Base-by-base conservation (phyloP, 768 basidiomycete genomes). In the Lactifluus rugatus region DNA sequence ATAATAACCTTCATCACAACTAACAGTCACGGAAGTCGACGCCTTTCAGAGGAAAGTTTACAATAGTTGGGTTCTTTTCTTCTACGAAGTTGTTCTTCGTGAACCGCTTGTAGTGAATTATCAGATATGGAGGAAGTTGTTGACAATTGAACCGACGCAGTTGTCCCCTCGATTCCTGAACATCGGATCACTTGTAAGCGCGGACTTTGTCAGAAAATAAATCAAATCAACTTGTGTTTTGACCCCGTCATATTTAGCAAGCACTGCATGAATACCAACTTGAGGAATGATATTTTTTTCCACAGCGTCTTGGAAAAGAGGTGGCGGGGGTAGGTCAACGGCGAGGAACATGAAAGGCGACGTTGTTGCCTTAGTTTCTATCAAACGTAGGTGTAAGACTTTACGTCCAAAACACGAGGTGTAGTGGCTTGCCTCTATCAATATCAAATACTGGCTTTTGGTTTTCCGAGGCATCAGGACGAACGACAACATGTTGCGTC, bases 261-360 rank as follows among this genome's bases (percentile, higher is more conserved):
- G 78, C 28, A 98, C 85, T 11, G 85, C 84, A 58, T 93, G 83
- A 57, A 99, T 84, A 47, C 87, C 87, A 60, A 96, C 91, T 78
- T 99, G 96, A 32, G 96, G 96, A 63, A 98, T 96, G 70, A 99
- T 98, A 70, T 98, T 97, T 75, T 96, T 96, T 75, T 96, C 93
- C 47, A 95, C 81, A 4, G 89, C 74, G 68, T 97, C 94, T 72
- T 97, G 95, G 73, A 98, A 99, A 39, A 99, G 74, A 16, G 95
- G 96, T n/a, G 93, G 93, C 0, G 96, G 89, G 17, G 96, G 96
- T 25, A 98, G 80, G 74, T 99, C 96, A 28, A 98, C 83, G 1
- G 95, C 90, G 41, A 99, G 81, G 74, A 95, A 96, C 58, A 99
- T 77, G 76, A 97, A 99, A 4, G 96, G 96, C 4, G 94, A 93